Evolutionary conservation across 2,329 filamentous ascomycete species (phyloP), one percentile per base, ranked within the genome.

Genomic region (Microthyrium microscopicum): DNA sequence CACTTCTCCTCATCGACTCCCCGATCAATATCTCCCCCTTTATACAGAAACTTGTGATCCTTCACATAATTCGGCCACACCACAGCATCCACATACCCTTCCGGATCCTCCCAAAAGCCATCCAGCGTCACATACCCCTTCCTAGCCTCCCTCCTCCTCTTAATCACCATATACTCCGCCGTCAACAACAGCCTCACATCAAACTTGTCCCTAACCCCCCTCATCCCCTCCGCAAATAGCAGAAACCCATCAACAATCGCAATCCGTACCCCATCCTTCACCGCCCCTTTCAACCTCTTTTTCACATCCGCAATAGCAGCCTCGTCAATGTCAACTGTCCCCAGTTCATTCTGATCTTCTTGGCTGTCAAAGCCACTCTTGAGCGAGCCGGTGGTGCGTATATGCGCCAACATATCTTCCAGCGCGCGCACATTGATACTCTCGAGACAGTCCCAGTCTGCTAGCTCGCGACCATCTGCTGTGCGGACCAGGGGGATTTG

Each of bases 1-100:
- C 49, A 41, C 30, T 64, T 58, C 1, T 58, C 54, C 13, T 56
- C 49, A 26, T 68, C 60, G 7, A 74, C 48, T 29, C 55, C 46
- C 0, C 68, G 68, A 44, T 78, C 54, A 7, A 82, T 78, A 48
- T 85, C 60, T 0, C 70, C 76, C 5, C 60, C 57, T 41, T 74
- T 55, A 49, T 94, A 89, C 52, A 98, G 60, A 65, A 81, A 92
- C 16, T 62, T 61, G 57, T 95, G 85, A 45, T 83, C 72, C 34
- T 68, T 63, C 3, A 79, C 80, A 54, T 94, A 95, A 46, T 92
- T 87, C 3, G 87, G 87, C 89, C 89, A 98, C 4, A 98, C 89
- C 35, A 98, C 69, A 50, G 79, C 70, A 51, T 95, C 85, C 24
- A 95, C 84, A 52, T 95, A 98, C 0, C 82, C 85, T 0, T 83